phyloP scores from a whole-genome alignment of 805 yeast genomes.

The Blastobotrys peoriensis region DNA sequence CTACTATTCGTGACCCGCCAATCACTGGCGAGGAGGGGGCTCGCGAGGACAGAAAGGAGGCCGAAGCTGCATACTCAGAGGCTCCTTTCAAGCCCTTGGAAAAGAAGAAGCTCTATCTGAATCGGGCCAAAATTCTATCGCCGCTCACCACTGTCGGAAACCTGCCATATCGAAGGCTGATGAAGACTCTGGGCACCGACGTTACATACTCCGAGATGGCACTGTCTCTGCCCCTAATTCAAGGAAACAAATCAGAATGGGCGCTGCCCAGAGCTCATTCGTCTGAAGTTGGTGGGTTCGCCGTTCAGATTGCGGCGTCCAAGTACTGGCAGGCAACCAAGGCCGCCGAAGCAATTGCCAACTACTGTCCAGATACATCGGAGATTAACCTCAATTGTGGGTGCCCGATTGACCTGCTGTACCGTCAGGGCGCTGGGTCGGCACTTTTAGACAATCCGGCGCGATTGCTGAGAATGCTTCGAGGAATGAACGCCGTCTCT shows the following conservation, averaged over 20 bases:
- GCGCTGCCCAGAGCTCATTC: conserved; percentile 88
- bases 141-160: conserved; percentile 98
- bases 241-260: conserved; percentile 94
- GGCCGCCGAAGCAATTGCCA: conserved; percentile 74
- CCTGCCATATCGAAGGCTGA: conserved; percentile 86
- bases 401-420: conserved; percentile 94
- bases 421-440: conserved; percentile 91
- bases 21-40: conserved; percentile 20
- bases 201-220: conserved; percentile 97
- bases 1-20: conserved; percentile 21
- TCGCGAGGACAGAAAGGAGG: conserved; percentile 19
- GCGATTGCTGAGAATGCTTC: conserved; percentile 65
- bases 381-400: conserved; percentile 94
- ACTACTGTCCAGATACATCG: conserved; percentile 53
- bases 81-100: conserved; percentile 72
- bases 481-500: conserved; percentile 82
- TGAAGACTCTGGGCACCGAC: conserved; percentile 88
- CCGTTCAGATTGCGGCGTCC: conserved; percentile 86
- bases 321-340: conserved; percentile 92
- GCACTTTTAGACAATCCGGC: conserved; percentile 89
- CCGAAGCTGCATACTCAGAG: conserved; percentile 54
- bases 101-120: conserved; percentile 66
- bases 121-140: conserved; percentile 77
- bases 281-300: conserved; percentile 80
- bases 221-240: conserved; percentile 71